Percentiles rank a stretch among this genome's conserved stretches.
Conservation (phyloP, 1,284 basidiomycete species). For the Ustilago shanxiensis region DNA sequence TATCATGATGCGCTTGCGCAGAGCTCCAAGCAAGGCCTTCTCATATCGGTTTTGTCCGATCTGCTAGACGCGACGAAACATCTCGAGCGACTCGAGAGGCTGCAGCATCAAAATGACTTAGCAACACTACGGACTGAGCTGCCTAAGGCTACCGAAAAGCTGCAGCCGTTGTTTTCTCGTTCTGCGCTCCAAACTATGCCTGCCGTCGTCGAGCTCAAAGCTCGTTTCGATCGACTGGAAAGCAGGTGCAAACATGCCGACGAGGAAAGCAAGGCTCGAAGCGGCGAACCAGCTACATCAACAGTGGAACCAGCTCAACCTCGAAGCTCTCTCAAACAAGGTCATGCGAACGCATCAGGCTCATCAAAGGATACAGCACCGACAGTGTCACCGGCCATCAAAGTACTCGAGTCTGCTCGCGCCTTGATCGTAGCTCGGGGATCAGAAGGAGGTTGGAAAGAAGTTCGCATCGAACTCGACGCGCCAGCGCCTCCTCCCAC, state of each 20-base stretch:
- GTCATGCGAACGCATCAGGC: neutral
- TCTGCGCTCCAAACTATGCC: constrained; percentile 22
- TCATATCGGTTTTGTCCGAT: constrained; percentile 38
- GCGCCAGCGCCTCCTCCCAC: constrained; percentile 29
- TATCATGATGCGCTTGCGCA: constrained; percentile 45
- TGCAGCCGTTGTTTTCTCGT: constrained; percentile 20
- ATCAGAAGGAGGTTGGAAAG: constrained; percentile 41
- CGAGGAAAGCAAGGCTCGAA: neutral
- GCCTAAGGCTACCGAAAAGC: constrained; percentile 5
- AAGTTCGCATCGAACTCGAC: constrained; percentile 32
- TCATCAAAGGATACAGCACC: neutral
- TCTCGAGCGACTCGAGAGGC: constrained; percentile 36
- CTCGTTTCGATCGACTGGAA: constrained; percentile 36
- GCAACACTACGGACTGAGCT: constrained; percentile 14
- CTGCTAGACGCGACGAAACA: constrained; percentile 26
- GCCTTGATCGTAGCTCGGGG: constrained; percentile 29
- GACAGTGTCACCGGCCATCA: constrained; percentile 25
- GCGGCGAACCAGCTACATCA: neutral
- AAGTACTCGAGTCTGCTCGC: constrained; percentile 38
- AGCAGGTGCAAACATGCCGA: neutral
- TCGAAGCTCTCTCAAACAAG: neutral
- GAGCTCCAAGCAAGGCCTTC: constrained; percentile 35
- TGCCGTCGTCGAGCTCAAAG: constrained; percentile 32
- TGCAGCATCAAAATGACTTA: constrained; percentile 21
- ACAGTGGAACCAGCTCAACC: neutral